Percentiles rank a stretch among this genome's conserved stretches.
Conservation (phyloP, 495 filamentous ascomycete genomes). For the Copromyces sp. region DNA sequence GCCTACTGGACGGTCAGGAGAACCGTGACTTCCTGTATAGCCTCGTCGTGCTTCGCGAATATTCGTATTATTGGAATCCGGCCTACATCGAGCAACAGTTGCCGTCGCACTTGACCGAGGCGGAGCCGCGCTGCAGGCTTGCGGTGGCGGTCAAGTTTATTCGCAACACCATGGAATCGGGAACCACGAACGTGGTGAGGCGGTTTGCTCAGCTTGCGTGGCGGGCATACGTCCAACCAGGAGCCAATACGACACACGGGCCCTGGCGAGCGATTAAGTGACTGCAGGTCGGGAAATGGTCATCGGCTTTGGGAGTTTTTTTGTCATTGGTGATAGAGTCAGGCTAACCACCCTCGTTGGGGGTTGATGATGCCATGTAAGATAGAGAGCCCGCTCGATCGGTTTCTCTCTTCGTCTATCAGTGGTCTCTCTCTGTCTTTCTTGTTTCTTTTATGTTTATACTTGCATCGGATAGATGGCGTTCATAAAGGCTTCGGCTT, state of each 20-base stretch:
- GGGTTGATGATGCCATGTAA: neutral
- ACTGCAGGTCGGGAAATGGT: neutral
- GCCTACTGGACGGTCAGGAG: slow-evolving; percentile 65
- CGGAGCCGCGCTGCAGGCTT: slow-evolving; percentile 61
- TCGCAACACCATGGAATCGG: slow-evolving; percentile 52
- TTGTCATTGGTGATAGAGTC: neutral
- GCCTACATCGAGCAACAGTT: slow-evolving; percentile 49
- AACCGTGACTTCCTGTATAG: slow-evolving; percentile 91
- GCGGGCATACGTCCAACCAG: slow-evolving; percentile 34
- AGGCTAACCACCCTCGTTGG: neutral
- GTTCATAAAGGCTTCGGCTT: neutral
- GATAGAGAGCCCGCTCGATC: neutral
- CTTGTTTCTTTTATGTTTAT: neutral
- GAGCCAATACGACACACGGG: slow-evolving; percentile 22
- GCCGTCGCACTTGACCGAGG: slow-evolving; percentile 55
- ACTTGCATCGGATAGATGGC: neutral
- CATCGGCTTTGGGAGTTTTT: neutral
- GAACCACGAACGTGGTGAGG: slow-evolving; percentile 72
- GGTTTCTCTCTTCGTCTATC: neutral
- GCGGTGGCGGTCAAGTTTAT: slow-evolving; percentile 76
- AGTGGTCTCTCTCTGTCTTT: neutral
- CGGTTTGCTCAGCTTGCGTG: slow-evolving; percentile 63
- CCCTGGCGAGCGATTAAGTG: neutral
- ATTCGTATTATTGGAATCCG: slow-evolving; percentile 56
- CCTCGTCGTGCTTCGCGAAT: slow-evolving; percentile 66